phyloP scores from a whole-genome alignment of 1,284 basidiomycete species.

The Rhodotorula sp. region DNA sequence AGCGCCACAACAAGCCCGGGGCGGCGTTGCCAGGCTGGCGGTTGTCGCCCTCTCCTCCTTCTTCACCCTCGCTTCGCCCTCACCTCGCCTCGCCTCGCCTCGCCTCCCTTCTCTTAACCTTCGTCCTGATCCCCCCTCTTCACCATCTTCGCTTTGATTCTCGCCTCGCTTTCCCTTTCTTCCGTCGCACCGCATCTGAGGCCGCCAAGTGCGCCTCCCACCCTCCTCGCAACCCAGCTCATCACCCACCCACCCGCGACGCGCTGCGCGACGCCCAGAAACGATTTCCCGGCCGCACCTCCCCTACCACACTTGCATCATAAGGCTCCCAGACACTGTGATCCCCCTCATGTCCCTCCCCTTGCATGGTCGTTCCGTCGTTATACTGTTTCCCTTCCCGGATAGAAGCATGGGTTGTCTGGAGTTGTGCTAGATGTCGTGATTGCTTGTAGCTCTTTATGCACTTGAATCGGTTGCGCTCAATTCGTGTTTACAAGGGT shows the following conservation, averaged over 20 bases:
- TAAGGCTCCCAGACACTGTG: constrained; percentile 21
- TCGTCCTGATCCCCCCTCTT: neutral
- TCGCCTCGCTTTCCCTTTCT: neutral
- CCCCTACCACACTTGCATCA: neutral
- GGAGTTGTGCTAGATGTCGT: neutral
- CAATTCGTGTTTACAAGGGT: too few species aligned
- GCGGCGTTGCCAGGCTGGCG: neutral
- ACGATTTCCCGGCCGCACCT: constrained; percentile 8
- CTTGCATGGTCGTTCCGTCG: constrained; percentile 2
- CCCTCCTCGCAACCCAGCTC: neutral
- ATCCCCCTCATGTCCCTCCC: neutral
- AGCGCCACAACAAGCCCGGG: neutral
- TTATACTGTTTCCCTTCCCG: neutral
- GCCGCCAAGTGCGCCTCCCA: neutral
- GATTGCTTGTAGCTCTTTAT: neutral
- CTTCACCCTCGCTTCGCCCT: neutral
- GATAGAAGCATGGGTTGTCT: neutral
- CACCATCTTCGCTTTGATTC: neutral
- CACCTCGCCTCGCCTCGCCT: neutral
- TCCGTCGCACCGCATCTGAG: neutral
- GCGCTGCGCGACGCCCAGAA: constrained; percentile 11
- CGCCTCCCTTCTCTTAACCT: neutral
- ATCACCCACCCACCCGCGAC: neutral
- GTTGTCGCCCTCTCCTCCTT: neutral
- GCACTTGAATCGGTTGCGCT: neutral